phyloP scores from a whole-genome alignment of 2,329 filamentous ascomycete genomes.

The Stagonosporopsis chrysanthemi region DNA sequence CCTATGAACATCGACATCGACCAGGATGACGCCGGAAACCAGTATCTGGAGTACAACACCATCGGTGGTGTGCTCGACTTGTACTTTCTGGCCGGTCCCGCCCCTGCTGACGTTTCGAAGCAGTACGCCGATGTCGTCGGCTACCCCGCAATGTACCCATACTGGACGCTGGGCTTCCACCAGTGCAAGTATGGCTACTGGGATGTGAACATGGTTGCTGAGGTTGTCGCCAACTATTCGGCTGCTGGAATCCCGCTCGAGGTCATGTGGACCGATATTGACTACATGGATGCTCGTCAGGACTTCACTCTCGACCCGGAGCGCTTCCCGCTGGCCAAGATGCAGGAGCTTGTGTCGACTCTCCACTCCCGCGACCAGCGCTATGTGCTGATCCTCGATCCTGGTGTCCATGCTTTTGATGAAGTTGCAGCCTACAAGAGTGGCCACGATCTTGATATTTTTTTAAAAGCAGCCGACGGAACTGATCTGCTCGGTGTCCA shows the following conservation, averaged over 20 bases:
- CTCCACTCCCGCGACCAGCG: slow-evolving; percentile 73
- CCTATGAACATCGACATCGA: slow-evolving; percentile 78
- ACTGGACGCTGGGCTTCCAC: slow-evolving; percentile 62
- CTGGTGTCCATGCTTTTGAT: slow-evolving; percentile 59
- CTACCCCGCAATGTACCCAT: slow-evolving; percentile 58
- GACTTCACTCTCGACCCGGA: slow-evolving; percentile 72
- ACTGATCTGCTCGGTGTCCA: slow-evolving; percentile 69
- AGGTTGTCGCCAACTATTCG: slow-evolving; percentile 73
- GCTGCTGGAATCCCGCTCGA: slow-evolving; percentile 71
- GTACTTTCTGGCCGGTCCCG: slow-evolving; percentile 60
- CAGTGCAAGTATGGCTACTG: slow-evolving; percentile 61
- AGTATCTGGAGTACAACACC: slow-evolving; percentile 81
- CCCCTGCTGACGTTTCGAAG: slow-evolving; percentile 56
- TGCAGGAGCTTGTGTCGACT: slow-evolving; percentile 71
- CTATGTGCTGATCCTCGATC: slow-evolving; percentile 82
- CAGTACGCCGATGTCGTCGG: slow-evolving; percentile 61
- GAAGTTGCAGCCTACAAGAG: slow-evolving; percentile 65
- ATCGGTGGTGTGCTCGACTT: slow-evolving; percentile 78
- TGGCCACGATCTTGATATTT: slow-evolving; percentile 65
- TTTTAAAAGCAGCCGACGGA: slow-evolving; percentile 63
- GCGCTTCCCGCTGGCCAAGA: slow-evolving; percentile 66
- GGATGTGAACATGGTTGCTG: slow-evolving; percentile 70
- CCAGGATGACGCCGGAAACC: slow-evolving; percentile 63
- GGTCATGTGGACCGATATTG: slow-evolving; percentile 78
- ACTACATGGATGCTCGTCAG: slow-evolving; percentile 68